A percentile compares a stretch with the other conserved stretches of the same genome.
Evolutionary conservation across 176 grass and related monocot genomes (phyloP).

Genomic region (Hyparrhenia diplandra): DNA sequence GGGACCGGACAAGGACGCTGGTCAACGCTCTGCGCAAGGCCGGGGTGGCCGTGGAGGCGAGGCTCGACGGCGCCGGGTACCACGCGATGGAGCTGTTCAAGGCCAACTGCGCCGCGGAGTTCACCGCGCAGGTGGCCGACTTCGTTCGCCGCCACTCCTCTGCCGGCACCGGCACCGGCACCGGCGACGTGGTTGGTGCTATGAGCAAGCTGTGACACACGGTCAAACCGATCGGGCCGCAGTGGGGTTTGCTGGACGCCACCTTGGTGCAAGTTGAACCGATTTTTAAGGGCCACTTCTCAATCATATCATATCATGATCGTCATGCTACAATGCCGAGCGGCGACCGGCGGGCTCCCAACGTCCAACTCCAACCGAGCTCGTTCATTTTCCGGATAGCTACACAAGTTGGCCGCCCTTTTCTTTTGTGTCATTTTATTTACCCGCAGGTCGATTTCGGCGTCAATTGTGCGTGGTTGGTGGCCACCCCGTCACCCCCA

Average conservation of each 20-base stretch:
- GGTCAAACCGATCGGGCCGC: not conserved
- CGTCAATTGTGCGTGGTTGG: not conserved
- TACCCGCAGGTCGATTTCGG: not conserved
- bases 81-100: constrained; percentile 80
- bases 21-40: constrained; percentile 42
- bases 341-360: not conserved
- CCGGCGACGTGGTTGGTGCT: constrained; percentile 1
- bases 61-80: constrained; percentile 52
- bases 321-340: not conserved
- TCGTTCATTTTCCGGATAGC: not conserved
- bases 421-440: not conserved
- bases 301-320: not conserved
- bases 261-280: not conserved
- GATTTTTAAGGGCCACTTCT: not conserved
- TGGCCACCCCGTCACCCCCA: not conserved
- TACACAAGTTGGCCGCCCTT: not conserved
- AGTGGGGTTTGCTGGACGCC: not conserved
- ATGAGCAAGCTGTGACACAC: constrained; percentile 38
- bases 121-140: constrained; percentile 52
- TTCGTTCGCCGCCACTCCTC: constrained; percentile 45
- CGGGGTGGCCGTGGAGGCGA: constrained; percentile 45
- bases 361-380: not conserved
- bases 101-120: constrained; percentile 40
- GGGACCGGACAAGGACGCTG: constrained; percentile 65
- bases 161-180: not conserved